Evolutionary conservation across 768 basidiomycete species (phyloP), one percentile per base, ranked within the genome.

Genomic region (Crepidotus variabilis): DNA sequence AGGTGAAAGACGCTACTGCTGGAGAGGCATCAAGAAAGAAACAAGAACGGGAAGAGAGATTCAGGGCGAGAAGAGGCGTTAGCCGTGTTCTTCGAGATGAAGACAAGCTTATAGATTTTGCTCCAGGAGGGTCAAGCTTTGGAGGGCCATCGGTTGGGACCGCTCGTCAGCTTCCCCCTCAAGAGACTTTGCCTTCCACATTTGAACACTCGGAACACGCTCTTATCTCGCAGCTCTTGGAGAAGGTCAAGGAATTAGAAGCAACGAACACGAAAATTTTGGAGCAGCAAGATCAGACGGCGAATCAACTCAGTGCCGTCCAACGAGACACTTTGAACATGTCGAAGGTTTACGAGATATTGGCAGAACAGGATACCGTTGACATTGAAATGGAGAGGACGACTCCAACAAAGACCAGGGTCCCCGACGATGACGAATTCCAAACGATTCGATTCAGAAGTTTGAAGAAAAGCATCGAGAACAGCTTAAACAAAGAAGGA

Each of bases 201-300:
- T 75, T 57, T 69, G 74, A 45, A 65, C 76, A 57, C 60, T 76
- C 60, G 57, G 79, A 86, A 69, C 82, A 77, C 60, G 73, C 69
- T 60, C 75, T 93, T 52, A 80, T 92, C n/a, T 75, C 83, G 9
- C 86, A 90, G 65, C 80, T 93, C 6, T 71, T 92, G 45, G 65
- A 72, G 14, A 93, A 93, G 71, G 88, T 93, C 51, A 76, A 79
- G 48, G 90, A 93, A 66, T 77, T 93, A 1, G 89, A 93, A 63
- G 79, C 84, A 36, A 81, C 88, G 2, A 93, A 93, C 61, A 59
- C 72, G 6, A 79, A 81, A 54, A 90, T 93, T 43, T 73, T 82
- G 20, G 72, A 78, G 55, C 83, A 88, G 59, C 90, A 92, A 65
- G 69, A 68, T 1, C 78, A 81, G 61, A 90, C 90, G 0, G 70